A percentile compares a stretch with the other conserved stretches of the same genome.
phyloP scores from a whole-genome alignment of 495 filamentous ascomycete species.

The Xylona heveae region DNA sequence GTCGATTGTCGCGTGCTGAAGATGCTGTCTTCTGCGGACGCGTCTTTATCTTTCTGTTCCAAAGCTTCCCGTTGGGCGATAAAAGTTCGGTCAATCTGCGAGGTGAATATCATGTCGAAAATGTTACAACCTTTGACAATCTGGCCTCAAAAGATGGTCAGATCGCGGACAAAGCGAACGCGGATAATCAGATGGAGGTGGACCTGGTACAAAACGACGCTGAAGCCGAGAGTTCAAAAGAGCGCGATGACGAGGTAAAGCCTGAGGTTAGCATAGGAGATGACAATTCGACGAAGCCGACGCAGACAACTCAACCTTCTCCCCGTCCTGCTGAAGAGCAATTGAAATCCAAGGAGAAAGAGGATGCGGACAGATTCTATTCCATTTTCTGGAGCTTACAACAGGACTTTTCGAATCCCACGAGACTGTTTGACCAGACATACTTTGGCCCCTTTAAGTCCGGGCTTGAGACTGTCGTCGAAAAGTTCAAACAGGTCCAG shows the following conservation, averaged over 20 bases:
- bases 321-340: slow-evolving; percentile 10
- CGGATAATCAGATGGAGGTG: slow-evolving; percentile 23
- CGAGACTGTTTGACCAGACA: slow-evolving; percentile 46
- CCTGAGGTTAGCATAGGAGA: background rate
- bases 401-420: slow-evolving; percentile 76
- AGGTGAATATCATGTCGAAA: slow-evolving; percentile 89
- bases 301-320: background rate
- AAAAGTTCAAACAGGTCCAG: slow-evolving; percentile 57
- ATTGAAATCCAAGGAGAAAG: slow-evolving; percentile 16
- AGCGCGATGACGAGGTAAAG: slow-evolving; percentile 4
- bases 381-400: slow-evolving; percentile 90
- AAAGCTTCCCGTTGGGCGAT: slow-evolving; percentile 88
- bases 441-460: slow-evolving; percentile 58
- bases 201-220: slow-evolving; percentile 27
- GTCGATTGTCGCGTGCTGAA: slow-evolving; percentile 76
- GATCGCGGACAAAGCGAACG: background rate
- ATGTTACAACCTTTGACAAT: slow-evolving; percentile 77
- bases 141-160: too few species aligned
- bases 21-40: slow-evolving; percentile 94
- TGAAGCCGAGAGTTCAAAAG: slow-evolving; percentile 8
- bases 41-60: slow-evolving; percentile 94
- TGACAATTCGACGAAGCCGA: slow-evolving; percentile 1
- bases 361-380: slow-evolving; percentile 59
- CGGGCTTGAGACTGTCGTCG: slow-evolving; percentile 56
- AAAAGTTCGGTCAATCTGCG: slow-evolving; percentile 92